Evolutionary conservation across 179 eudicot genomes (phyloP), one percentile per base, ranked within the genome.

Genomic region (Actinidia chinensis): DNA sequence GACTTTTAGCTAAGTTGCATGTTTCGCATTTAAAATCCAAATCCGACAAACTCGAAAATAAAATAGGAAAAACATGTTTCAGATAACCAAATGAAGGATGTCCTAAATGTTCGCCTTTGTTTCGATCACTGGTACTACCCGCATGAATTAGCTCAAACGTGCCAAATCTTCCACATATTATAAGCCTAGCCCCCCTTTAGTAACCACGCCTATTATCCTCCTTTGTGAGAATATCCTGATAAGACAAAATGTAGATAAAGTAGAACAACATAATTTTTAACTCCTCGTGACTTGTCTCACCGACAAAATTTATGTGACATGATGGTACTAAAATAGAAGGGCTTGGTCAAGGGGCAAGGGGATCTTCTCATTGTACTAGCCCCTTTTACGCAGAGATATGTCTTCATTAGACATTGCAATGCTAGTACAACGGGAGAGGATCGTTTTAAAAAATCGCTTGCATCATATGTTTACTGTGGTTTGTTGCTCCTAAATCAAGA

Each of bases 151-250:
- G n/a, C n/a, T n/a, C n/a, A n/a, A n/a, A n/a, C n/a, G n/a, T n/a
- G n/a, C n/a, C n/a, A 71, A 71, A 20, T 71, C 59, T 22, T 71
- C 75, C 59, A 71, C 3, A 8, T 48, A 71, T 10, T 50, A 50
- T 4, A 71, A 18, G 22, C 75, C 74, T n/a, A n/a, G n/a, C 58
- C 59, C 59, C 58, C 50, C 58, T n/a, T 71, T 71, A 71, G 74
- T 71, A n/a, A 71, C 74, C 58, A 71, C 17, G 40, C 58, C 56
- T 13, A 71, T 47, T 71, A 28, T 47, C 50, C 40, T 71, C 74
- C 42, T 71, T 71, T 58, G 12, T 44, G 50, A 48, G 42, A n/a
- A 71, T 22, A 20, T 20, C 36, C n/a, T 20, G 36, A 15, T 8
- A 15, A 51, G 55, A 9, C 55, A 51, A 71, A 71, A 71, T 9